Evolutionary conservation across 495 filamentous ascomycete genomes (phyloP).

Genomic region (Podospora conica): DNA sequence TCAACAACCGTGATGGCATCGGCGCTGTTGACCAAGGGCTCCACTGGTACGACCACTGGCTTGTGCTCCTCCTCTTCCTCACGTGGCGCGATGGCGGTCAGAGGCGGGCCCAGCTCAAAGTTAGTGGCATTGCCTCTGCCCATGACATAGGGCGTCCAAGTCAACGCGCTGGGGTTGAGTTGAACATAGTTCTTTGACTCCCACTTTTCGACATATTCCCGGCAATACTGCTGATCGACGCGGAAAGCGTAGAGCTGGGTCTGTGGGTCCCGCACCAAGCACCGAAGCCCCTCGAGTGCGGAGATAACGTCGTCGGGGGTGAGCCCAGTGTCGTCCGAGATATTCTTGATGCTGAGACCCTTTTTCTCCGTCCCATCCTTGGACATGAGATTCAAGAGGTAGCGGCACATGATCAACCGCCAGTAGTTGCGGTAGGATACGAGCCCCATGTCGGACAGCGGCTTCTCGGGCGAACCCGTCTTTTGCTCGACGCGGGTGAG

Average conservation of each 20-base stretch:
- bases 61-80: constrained; percentile 60
- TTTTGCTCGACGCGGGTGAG: constrained; percentile 89
- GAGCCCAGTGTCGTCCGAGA: constrained; percentile 89
- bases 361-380: constrained; percentile 51
- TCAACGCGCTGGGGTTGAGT: constrained; percentile 71
- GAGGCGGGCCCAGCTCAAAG: constrained; percentile 72
- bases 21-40: constrained; percentile 30
- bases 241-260: constrained; percentile 85
- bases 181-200: constrained; percentile 80
- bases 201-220: constrained; percentile 78
- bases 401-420: constrained; percentile 74
- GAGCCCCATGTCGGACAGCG: constrained; percentile 93
- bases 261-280: constrained; percentile 80
- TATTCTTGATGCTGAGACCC: constrained; percentile 63
- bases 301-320: constrained; percentile 95
- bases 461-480: constrained; percentile 94
- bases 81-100: constrained; percentile 82
- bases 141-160: constrained; percentile 99
- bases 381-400: constrained; percentile 51
- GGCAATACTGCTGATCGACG: constrained; percentile 73
- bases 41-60: constrained; percentile 21
- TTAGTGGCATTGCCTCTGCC: constrained; percentile 75
- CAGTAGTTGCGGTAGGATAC: constrained; percentile 98
- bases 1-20: constrained; percentile 12
- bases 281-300: constrained; percentile 80